Evolutionary conservation across 228 moss, liverwort and hornwort species (phyloP).

Genomic region (Sphagnum fallax): DNA sequence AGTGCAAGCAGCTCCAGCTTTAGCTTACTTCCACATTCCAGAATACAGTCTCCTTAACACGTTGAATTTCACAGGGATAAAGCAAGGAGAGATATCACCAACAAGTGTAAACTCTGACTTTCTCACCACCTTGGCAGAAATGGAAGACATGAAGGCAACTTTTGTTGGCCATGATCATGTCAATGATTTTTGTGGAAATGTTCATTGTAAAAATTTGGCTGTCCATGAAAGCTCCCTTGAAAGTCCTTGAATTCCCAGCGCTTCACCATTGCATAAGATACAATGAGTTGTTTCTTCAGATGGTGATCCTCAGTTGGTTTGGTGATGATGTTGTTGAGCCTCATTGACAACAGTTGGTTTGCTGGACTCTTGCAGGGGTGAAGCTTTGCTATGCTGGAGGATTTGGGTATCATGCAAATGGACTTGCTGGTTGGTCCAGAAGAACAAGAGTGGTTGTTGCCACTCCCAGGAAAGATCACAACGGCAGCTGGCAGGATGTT

Average conservation of each 20-base stretch:
- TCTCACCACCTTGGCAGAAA: slow-evolving; percentile 64
- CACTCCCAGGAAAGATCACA: slow-evolving; percentile 25
- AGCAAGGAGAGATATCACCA: slow-evolving; percentile 72
- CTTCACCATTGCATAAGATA: too few species aligned
- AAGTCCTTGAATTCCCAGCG: too few species aligned
- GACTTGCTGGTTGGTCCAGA: slow-evolving; percentile 76
- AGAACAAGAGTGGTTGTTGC: slow-evolving; percentile 68
- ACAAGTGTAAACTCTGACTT: slow-evolving; percentile 82
- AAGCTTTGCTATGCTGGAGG: slow-evolving; percentile 85
- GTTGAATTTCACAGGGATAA: slow-evolving; percentile 53
- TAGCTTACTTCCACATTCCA: slow-evolving; percentile 95
- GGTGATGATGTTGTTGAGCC: too few species aligned
- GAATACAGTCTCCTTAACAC: slow-evolving; percentile 55
- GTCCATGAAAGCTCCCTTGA: too few species aligned
- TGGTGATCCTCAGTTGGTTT: too few species aligned
- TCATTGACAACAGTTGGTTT: not conserved
- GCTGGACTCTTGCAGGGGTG: slow-evolving; percentile 20
- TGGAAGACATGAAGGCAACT: slow-evolving; percentile 72
- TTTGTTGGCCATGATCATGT: slow-evolving; percentile 96
- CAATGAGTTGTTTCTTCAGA: too few species aligned
- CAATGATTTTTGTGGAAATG: slow-evolving; percentile 83
- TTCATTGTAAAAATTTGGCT: slow-evolving; percentile 29
- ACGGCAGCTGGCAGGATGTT: slow-evolving; percentile 28
- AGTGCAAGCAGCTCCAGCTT: slow-evolving; percentile 43
- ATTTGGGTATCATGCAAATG: slow-evolving; percentile 95